A percentile compares a stretch with the other conserved stretches of the same genome.
Conservation (phyloP, 2,329 filamentous ascomycete species). For the Aspergillus sp. region DNA sequence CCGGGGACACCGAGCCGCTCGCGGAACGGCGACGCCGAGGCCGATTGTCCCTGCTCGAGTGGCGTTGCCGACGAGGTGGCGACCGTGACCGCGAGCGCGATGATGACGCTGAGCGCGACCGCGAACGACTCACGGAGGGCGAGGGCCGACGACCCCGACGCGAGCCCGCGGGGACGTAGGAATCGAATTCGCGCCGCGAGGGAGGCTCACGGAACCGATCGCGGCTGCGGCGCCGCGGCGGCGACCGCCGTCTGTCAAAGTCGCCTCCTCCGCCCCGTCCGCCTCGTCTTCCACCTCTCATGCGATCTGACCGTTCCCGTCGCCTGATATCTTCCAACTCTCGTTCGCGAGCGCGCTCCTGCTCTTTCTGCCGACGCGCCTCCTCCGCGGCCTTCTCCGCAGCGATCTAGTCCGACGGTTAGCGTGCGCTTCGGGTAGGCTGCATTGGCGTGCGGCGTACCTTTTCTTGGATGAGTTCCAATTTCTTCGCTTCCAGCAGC, state of each 20-base stretch:
- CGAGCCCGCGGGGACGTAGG: slow-evolving; percentile 54
- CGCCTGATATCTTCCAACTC: slow-evolving; percentile 68
- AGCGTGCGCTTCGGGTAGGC: background rate
- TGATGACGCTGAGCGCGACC: slow-evolving; percentile 30
- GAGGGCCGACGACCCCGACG: slow-evolving; percentile 40
- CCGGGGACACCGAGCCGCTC: slow-evolving; percentile 42
- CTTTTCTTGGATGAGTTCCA: slow-evolving; percentile 93
- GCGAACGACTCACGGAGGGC: slow-evolving; percentile 32
- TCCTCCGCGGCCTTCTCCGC: slow-evolving; percentile 79
- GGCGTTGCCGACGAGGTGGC: slow-evolving; percentile 29
- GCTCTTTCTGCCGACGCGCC: slow-evolving; percentile 68
- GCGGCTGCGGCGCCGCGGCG: slow-evolving; percentile 51
- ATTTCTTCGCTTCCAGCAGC: slow-evolving; percentile 91
- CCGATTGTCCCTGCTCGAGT: slow-evolving; percentile 23
- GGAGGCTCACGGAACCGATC: slow-evolving; percentile 46
- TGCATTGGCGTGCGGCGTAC: slow-evolving; percentile 44
- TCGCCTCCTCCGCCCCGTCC: slow-evolving; percentile 39
- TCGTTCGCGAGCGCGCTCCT: slow-evolving; percentile 68
- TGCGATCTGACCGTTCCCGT: slow-evolving; percentile 43
- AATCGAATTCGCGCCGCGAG: slow-evolving; percentile 53
- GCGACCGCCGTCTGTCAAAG: slow-evolving; percentile 53
- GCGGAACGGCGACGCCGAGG: slow-evolving; percentile 33
- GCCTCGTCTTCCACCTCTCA: slow-evolving; percentile 36
- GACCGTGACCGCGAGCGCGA: slow-evolving; percentile 27
- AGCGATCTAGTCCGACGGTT: slow-evolving; percentile 61